Evolutionary conservation across 257 asterid genomes (phyloP).

Genomic region (Cynanchum wilfordii): DNA sequence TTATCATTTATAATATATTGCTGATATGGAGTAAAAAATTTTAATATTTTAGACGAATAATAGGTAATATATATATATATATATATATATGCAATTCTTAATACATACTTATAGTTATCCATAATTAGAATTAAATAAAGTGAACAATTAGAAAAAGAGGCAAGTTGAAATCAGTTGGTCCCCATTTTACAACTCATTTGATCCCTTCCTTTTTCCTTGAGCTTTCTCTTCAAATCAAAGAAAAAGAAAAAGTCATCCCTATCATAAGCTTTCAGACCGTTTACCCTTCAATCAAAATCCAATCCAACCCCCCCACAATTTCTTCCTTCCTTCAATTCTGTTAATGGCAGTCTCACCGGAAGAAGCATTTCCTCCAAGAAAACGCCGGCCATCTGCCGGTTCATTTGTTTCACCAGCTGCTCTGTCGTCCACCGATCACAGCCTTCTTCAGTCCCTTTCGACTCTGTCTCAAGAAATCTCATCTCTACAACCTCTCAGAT

Average conservation of each 20-base stretch:
- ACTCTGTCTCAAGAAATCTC: conserved; percentile 58
- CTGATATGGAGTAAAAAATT: too few species aligned
- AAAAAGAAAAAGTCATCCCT: conserved; percentile 19
- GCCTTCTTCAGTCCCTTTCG: conserved; percentile 54
- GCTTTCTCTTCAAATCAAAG: conserved; percentile 20
- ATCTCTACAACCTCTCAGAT: conserved; percentile 35
- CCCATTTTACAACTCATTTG: conserved; percentile 53
- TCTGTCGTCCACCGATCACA: conserved; percentile 34
- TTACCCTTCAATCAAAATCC: neutral
- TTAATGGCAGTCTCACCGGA: conserved; percentile 61
- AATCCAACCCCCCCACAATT: too few species aligned
- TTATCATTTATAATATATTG: too few species aligned
- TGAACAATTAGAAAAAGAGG: conserved; percentile 18
- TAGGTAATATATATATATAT: too few species aligned
- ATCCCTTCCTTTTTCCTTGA: conserved; percentile 29
- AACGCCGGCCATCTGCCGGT: conserved; percentile 61
- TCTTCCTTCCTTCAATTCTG: neutral
- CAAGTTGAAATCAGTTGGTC: conserved; percentile 33
- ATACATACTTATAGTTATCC: neutral
- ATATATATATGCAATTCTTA: too few species aligned
- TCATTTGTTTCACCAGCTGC: conserved; percentile 47
- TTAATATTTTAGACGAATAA: too few species aligned
- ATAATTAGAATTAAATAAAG: neutral
- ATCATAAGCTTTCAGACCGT: conserved; percentile 9
- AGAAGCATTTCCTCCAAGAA: conserved; percentile 58